A percentile compares a stretch with the other conserved stretches of the same genome.
These are phyloP conservation scores for Penicillium salamii DNA, from an alignment of 495 filamentous ascomycete genomes.

Conservation along the genomic window DNA sequence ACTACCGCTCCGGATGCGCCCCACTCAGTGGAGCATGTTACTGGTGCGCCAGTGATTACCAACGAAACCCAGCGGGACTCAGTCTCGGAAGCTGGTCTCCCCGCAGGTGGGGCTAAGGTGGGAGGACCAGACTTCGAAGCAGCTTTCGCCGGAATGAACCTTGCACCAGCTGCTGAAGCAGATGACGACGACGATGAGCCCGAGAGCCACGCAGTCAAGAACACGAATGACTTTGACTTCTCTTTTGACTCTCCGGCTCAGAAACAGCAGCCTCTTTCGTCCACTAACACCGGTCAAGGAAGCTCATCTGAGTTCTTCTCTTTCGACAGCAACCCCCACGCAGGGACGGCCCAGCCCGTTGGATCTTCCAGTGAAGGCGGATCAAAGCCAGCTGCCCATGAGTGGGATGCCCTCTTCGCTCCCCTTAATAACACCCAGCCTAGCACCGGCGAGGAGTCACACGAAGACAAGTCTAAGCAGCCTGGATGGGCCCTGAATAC, in stretches of 20 bases:
- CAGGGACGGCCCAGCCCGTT: conserved; percentile 27
- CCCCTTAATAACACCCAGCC: conserved; percentile 61
- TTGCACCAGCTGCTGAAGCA: conserved; percentile 61
- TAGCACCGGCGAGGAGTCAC: conserved; percentile 23
- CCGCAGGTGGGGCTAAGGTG: conserved; percentile 28
- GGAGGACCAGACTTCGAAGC: conserved; percentile 73
- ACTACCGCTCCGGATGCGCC: conserved; percentile 49
- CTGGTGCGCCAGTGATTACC: conserved; percentile 41
- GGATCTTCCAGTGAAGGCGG: conserved; percentile 27
- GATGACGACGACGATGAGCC: conserved; percentile 72
- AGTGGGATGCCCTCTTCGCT: conserved; percentile 96
- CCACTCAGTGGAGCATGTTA: conserved; percentile 41
- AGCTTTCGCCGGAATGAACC: conserved; percentile 78
- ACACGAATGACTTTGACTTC: conserved; percentile 66
- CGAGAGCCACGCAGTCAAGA: conserved; percentile 38
- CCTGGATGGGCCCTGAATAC: conserved; percentile 68
- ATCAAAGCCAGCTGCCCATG: conserved; percentile 50
- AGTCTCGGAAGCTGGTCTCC: conserved; percentile 8
- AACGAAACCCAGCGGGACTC: conserved; percentile 31
- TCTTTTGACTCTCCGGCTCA: conserved; percentile 55
- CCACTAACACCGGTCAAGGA: conserved; percentile 15
- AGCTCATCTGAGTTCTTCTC: conserved; percentile 40
- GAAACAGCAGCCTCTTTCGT: conserved; percentile 20
- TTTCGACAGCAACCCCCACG: conserved; percentile 52
- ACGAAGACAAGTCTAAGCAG: conserved; percentile 33